Evolutionary conservation across 768 basidiomycete species (phyloP), one percentile per base, ranked within the genome.

Genomic region (Lanmaoa rubissima): DNA sequence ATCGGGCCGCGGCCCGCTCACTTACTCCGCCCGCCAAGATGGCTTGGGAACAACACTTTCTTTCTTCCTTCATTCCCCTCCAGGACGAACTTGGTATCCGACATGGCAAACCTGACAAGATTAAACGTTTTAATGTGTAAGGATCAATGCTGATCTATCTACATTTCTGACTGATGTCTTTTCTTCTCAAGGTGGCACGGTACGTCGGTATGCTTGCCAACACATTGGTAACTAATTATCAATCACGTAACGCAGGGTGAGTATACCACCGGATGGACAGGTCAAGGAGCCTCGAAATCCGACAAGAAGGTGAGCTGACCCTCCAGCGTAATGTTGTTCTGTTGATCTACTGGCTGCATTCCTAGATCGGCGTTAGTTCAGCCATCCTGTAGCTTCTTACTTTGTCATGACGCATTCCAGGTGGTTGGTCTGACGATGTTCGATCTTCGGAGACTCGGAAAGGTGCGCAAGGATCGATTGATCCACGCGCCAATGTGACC

Each of bases 221-320:
- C 34, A 19, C 13, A 17, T 16, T 26, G 11, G 17, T 55, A 45
- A 21, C 26, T 24, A 35, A 54, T 55, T 41, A 41, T 50, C 51
- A 36, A 38, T 39, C 21, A 55, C 36, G 34, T 36, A 21, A 38
- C 26, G 4, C 51, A 83, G 85, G 90, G 91, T 42, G 92, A 95
- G 77, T 96, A 96, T 70, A 96, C 94, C 59, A 96, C 94, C 50
- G 94, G 94, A 69, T 96, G 91, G 90, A 93, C 91, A 11, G 86
- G 85, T 13, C 84, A 88, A 38, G 94, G 94, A n/a, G 92, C 90
- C 42, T 95, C 93, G 16, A 92, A 87, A 67, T 95, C 93, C 6
- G 94, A 96, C 76, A 96, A 96, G 76, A 97, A 94, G 81, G 92
- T 89, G 54, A 53, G 76, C 54, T 13, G 17, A 13, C 45, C 31